Percentiles rank a stretch among this genome's conserved stretches.
These are phyloP conservation scores for Penicillium sp. DNA, from an alignment of 2,329 filamentous ascomycete species.

Conservation along the genomic window DNA sequence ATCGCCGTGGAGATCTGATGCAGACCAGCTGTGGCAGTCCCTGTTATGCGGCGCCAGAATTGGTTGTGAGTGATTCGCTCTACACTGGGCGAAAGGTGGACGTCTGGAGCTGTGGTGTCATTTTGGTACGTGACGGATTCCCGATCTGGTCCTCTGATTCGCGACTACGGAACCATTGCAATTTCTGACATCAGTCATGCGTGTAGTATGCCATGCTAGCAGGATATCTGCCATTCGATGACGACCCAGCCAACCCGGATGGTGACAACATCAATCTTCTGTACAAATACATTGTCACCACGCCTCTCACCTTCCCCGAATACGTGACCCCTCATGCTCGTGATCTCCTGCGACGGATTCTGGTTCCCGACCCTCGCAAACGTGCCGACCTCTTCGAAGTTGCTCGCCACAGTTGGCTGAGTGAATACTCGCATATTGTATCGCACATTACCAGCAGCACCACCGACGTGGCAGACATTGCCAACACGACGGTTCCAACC, in stretches of 20 bases:
- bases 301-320: constrained; percentile 94
- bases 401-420: constrained; percentile 94
- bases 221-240: constrained; percentile 94
- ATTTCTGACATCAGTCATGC: too few species aligned
- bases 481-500: constrained; percentile 64
- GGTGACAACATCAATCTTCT: constrained; percentile 98
- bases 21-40: constrained; percentile 98
- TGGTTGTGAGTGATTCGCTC: constrained; percentile 93
- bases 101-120: constrained; percentile 98
- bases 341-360: constrained; percentile 83
- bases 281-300: constrained; percentile 99
- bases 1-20: constrained; percentile 89
- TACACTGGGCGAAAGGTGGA: constrained; percentile 98
- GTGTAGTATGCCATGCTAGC: constrained; percentile 93
- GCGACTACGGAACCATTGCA: too few species aligned
- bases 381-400: constrained; percentile 96
- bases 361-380: constrained; percentile 91
- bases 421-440: constrained; percentile 93
- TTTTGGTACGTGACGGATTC: constrained; percentile 62
- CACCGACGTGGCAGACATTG: constrained; percentile 77
- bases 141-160: background rate
- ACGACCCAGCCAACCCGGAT: constrained; percentile 95
- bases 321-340: constrained; percentile 96
- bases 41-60: constrained; percentile 92
- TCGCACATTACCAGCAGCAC: constrained; percentile 95